Evolutionary conservation across 2,329 filamentous ascomycete species (phyloP), one percentile per base, ranked within the genome.

Genomic region (Colletotrichum gloeosporioides): DNA sequence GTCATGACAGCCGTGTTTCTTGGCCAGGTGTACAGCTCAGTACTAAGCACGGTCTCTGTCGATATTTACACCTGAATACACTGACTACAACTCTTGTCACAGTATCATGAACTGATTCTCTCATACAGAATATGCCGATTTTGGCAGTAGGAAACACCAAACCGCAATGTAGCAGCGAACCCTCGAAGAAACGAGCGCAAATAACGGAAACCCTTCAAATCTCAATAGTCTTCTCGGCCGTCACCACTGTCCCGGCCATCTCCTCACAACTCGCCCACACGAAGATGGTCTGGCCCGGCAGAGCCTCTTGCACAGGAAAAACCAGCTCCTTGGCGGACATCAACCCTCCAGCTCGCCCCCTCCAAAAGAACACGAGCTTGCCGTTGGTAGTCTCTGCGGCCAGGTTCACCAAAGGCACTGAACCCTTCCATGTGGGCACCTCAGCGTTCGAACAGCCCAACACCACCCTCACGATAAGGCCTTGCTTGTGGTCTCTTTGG

Each of bases 241-340:
- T 75, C 16, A 89, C 82, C 36, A 86, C 82, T 0, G 92, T 93
- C 3, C 92, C 92, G 4, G 93, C 95, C 80, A 99, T 94, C 59
- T 95, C 93, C 84, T 98, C 96, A 78, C 96, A 99, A 83, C 95
- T 94, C 65, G 96, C 92, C 76, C 92, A 95, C 29, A 89, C 89
- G 39, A 97, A 90, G 4, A 88, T 85, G 73, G 93, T 90, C 22
- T 90, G 89, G 0, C 87, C 82, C 6, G 86, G 86, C 2, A 83
- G 44, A 49, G 6, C 89, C 25, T 95, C 82, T 0, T 90, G 85
- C 1, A 92, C 90, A 0, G 80, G 25, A 85, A 90, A 77, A 94
- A 93, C 89, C 29, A 88, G 80, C 8, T 87, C 86, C 32, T 93
- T 90, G 0, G 89, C 90, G 7, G 88, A 88, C n/a, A 89, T 87